Base-by-base conservation (phyloP, 805 yeast species). In the Saturnispora diversa region DNA sequence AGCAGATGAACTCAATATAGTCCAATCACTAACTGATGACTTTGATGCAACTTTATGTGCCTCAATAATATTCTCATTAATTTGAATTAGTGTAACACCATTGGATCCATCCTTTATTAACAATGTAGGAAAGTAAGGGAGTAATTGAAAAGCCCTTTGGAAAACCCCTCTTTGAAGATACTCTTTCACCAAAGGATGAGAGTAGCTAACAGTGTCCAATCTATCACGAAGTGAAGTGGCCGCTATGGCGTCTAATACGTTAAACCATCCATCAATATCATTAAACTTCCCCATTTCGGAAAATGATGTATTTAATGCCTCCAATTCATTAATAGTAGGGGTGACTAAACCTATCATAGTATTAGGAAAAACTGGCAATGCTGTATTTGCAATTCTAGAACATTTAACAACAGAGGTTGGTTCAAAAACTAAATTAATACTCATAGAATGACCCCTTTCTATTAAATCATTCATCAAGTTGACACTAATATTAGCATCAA, bases 341-440 rank as follows among this genome's bases (percentile, higher is more conserved):
- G 92, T 80, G 1, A 74, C 60, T 16, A 82, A 48, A 41, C 66
- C 63, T 20, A 73, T 47, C 28, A 49, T 37, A 37, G 70, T 63
- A 29, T 72, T 46, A 0, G 86, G 85, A 48, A 60, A 78, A 6
- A 70, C 69, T 2, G 51, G 47, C 3, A 72, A 50, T 2, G 50
- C 48, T n/a, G 50, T 40, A 22, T 55, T 22, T 0, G 75, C 68
- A 3, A 82, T 48, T 42, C 68, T 65, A 0, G 58, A 56, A 2
- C 88, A 72, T 53, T 85, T 86, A 3, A 75, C 67, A 1, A 64
- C 66, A 1, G 92, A 80, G 0, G 95, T 86, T 4, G 96, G 95
- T 48, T 86, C 96, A 44, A 79, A 66, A 1, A 81, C 62, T 2
- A 70, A 64, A 8, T 54, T 58, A 9, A 63, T 58, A 28, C 45